phyloP scores from a whole-genome alignment of 768 basidiomycete genomes.

The Agaricus blazei region DNA sequence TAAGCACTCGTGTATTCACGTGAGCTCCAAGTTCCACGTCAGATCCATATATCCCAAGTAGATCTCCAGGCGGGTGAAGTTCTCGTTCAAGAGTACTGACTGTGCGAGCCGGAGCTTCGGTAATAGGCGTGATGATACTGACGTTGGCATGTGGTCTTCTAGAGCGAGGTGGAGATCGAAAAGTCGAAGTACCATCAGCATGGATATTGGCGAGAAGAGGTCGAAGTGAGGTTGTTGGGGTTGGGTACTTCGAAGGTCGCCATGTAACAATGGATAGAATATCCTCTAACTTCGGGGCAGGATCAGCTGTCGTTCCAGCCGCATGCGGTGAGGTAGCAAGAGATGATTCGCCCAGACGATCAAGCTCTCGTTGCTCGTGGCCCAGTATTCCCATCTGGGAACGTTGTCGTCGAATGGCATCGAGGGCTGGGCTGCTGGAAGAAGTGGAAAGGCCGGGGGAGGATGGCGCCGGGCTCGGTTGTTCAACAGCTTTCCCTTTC shows the following conservation, averaged over 20 bases:
- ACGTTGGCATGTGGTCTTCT: not conserved
- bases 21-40: not conserved
- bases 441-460: not conserved
- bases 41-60: slow-evolving; percentile 6
- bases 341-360: not conserved
- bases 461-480: not conserved
- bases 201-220: slow-evolving; percentile 6
- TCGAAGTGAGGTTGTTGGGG: slow-evolving; percentile 3
- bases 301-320: not conserved
- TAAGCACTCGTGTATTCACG: not conserved
- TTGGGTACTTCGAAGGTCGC: slow-evolving; percentile 12
- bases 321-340: slow-evolving; percentile 1
- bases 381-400: slow-evolving; percentile 7
- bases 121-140: not conserved
- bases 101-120: not conserved
- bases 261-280: slow-evolving; percentile 11
- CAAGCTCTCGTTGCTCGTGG: not conserved
- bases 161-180: not conserved
- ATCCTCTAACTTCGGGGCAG: slow-evolving; percentile 3
- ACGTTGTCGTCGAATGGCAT: slow-evolving; percentile 5
- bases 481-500: slow-evolving; percentile 23
- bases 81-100: slow-evolving; percentile 3
- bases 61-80: not conserved
- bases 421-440: slow-evolving; percentile 5
- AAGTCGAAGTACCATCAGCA: slow-evolving; percentile 3